phyloP scores from a whole-genome alignment of 2,329 filamentous ascomycete genomes.

The Pseudovirgaria hyperparasitica region DNA sequence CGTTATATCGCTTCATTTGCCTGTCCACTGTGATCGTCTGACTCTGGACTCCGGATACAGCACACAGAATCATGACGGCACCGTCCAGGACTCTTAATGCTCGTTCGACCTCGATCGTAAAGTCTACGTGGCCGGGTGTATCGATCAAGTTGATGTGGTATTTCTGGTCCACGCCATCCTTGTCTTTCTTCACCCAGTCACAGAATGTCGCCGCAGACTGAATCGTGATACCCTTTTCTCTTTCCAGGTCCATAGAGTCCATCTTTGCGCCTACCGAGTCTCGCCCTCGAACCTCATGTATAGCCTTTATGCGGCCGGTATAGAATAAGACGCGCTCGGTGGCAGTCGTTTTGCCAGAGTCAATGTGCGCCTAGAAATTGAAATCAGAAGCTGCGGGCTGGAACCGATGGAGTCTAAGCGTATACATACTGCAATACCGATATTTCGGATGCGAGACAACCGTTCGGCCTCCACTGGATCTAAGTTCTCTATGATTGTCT shows the following conservation, averaged over 20 bases:
- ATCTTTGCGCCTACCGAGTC: constrained; percentile 97
- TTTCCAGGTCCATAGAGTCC: constrained; percentile 98
- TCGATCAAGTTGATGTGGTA: constrained; percentile 99
- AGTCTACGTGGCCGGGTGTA: constrained; percentile 96
- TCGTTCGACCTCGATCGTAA: constrained; percentile 96
- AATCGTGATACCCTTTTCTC: constrained; percentile 98
- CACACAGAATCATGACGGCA: constrained; percentile 96
- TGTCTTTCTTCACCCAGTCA: constrained; percentile 78
- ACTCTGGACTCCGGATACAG: constrained; percentile 91
- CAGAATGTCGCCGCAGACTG: constrained; percentile 97
- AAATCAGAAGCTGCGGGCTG: constrained; percentile 2
- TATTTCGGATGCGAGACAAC: constrained; percentile 77
- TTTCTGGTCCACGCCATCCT: constrained; percentile 70
- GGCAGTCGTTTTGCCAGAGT: constrained; percentile 93
- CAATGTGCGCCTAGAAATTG: constrained; percentile 68
- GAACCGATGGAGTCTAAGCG: constrained; percentile 2
- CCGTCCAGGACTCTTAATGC: constrained; percentile 90
- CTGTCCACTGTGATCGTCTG: constrained; percentile 97
- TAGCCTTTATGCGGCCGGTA: constrained; percentile 89
- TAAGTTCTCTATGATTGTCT: constrained; percentile 66
- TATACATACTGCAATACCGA: constrained; percentile 75
- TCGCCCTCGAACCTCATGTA: constrained; percentile 92
- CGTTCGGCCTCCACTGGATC: constrained; percentile 65
- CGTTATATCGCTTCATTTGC: constrained; percentile 97
- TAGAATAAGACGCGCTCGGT: constrained; percentile 98